phyloP scores from a whole-genome alignment of 495 filamentous ascomycete genomes.

The Trichodelitschia bisporula region DNA sequence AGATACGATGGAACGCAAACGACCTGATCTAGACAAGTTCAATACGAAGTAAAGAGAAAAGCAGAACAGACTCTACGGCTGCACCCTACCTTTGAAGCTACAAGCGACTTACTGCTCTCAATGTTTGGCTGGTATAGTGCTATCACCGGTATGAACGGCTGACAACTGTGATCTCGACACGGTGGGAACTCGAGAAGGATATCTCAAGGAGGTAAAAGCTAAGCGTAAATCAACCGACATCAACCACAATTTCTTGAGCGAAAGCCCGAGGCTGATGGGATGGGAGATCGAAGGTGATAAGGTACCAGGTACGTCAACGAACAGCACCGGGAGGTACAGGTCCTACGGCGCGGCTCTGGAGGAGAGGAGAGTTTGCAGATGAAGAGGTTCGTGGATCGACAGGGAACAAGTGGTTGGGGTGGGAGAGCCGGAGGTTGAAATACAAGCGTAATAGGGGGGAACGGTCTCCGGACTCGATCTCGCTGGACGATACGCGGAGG shows the following conservation, averaged over 20 bases:
- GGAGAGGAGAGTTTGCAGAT: no score
- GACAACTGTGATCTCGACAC: slow-evolving; percentile 50
- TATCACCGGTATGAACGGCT: slow-evolving; percentile 45
- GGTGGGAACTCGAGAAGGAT: slow-evolving; percentile 44
- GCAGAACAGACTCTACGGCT: not conserved
- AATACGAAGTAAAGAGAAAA: not conserved
- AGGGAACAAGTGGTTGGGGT: no score
- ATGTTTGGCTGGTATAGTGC: slow-evolving; percentile 16
- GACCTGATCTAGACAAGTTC: not conserved
- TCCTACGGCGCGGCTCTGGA: no score
- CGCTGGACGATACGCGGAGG: no score
- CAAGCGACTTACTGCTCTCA: slow-evolving; percentile 1
- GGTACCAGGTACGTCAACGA: no score
- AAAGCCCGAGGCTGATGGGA: no score
- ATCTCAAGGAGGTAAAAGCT: slow-evolving; percentile 40
- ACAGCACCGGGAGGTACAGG: no score
- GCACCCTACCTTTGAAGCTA: not conserved
- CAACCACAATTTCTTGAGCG: slow-evolving; percentile 21
- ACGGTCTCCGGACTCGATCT: no score
- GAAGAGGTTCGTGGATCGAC: no score
- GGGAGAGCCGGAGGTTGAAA: no score
- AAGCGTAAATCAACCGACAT: slow-evolving; percentile 57
- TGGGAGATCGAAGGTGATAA: no score
- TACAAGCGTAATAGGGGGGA: no score
- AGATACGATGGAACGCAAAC: not conserved